Conservation (phyloP, 768 basidiomycete species). For the Suillus luteus region DNA sequence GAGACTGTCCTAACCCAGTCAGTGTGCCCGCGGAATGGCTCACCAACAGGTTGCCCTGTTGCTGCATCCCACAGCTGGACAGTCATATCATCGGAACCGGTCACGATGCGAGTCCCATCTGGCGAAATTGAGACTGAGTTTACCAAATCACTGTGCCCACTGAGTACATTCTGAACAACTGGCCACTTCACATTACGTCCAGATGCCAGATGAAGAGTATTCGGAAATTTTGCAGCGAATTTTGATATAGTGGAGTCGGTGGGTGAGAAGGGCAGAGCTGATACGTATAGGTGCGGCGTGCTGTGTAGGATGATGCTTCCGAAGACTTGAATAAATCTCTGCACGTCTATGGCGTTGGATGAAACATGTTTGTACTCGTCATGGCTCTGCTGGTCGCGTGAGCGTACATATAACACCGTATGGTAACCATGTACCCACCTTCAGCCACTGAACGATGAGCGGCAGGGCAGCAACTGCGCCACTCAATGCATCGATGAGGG, state of each 20-base stretch:
- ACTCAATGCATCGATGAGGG: constrained; percentile 2
- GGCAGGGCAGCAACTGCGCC: constrained; percentile 3
- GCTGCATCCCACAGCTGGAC: constrained; percentile 10
- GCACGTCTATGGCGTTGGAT: constrained; percentile 11
- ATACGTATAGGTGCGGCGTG: constrained; percentile 28
- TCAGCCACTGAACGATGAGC: not conserved
- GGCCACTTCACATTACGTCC: not conserved
- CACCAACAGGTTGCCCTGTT: constrained; percentile 12
- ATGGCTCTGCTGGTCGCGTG: not conserved
- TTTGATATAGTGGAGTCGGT: constrained; percentile 28
- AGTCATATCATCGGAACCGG: constrained; percentile 8
- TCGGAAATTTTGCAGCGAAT: constrained; percentile 3
- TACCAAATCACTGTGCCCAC: constrained; percentile 5
- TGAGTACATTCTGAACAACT: not conserved
- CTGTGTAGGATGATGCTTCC: constrained; percentile 18
- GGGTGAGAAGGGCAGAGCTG: constrained; percentile 27
- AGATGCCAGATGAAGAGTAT: not conserved
- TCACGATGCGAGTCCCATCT: constrained; percentile 11
- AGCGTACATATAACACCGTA: not conserved
- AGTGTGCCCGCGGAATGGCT: constrained; percentile 12
- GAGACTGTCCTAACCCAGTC: constrained; percentile 9
- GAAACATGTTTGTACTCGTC: constrained; percentile 7
- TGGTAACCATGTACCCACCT: not conserved
- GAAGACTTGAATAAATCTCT: constrained; percentile 20
- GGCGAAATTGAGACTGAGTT: constrained; percentile 10